Conservation (phyloP, 371 early-diverging fungal species). For the Coemansia sp. region DNA sequence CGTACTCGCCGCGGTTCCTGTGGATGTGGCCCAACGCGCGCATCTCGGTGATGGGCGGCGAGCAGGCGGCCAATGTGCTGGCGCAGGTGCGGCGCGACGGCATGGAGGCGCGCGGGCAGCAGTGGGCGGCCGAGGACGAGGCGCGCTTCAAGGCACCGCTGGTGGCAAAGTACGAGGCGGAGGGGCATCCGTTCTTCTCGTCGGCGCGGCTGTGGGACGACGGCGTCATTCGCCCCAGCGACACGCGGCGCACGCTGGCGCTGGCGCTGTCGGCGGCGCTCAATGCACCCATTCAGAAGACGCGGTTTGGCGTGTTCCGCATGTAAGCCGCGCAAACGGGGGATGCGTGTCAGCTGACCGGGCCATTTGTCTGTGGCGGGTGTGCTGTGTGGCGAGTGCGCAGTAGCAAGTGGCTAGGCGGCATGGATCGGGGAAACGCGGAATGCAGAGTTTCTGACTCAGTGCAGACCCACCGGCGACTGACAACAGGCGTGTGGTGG, state of each 20-base stretch:
- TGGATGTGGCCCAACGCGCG: conserved; percentile 98
- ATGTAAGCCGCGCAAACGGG: no score
- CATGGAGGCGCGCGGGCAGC: conserved; percentile 72
- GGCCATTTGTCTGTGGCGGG: neutral
- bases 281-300: conserved; percentile 75
- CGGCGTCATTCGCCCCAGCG: conserved; percentile 91
- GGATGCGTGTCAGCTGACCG: neutral
- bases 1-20: conserved; percentile 92
- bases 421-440: no score
- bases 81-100: conserved; percentile 87
- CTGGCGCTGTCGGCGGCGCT: conserved; percentile 82
- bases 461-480: no score
- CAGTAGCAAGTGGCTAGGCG: no score
- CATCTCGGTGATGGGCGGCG: conserved; percentile 98
- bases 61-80: conserved; percentile 95
- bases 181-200: conserved; percentile 95
- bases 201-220: conserved; percentile 96
- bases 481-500: no score
- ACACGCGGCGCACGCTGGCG: conserved; percentile 88
- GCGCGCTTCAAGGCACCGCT: conserved; percentile 86
- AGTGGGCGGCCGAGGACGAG: conserved; percentile 71
- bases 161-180: conserved; percentile 82
- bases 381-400: neutral
- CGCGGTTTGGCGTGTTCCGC: conserved; percentile 93
- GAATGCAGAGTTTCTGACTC: no score